Base-by-base conservation (phyloP, 1,284 basidiomycete species). In the Sparassis latifolia region DNA sequence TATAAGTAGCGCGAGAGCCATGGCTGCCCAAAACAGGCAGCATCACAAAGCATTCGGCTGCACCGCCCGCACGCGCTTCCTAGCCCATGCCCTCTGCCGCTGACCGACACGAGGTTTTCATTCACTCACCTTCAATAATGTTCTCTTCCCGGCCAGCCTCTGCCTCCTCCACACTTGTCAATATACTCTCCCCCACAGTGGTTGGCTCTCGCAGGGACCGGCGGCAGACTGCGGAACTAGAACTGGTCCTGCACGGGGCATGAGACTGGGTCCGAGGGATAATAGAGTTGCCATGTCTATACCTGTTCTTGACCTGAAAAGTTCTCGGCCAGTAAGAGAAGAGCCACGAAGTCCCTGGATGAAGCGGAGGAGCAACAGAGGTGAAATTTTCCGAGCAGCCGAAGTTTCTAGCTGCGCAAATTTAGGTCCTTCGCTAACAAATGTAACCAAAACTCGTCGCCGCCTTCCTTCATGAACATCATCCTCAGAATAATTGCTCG, bases 1-100 rank as follows among this genome's bases (percentile, higher is more conserved):
- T 65, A 63, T 65, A 59, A 58, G 51, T 51, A 57, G 49, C 45
- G 49, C 52, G 57, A 55, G 57, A 56, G 57, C 54, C 58, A 51
- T 51, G 57, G 49, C 40, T 53, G 51, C 57, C 58, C 46, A 49
- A 42, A 49, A 45, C 35, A 47, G 53, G 40, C 39, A 10, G 7
- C 37, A 44, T 47, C 33, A 51, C 43, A 45, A 53, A 50, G 45
- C 39, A 44, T 42, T 7, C 27, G 7, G 32, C 33, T 29, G 3
- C 33, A 37, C 33, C 27, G 10, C 44, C 39, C 3, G 10, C 42
- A 30, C 33, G 31, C 28, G 35, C 42, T 38, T 20, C 43, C 31
- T 10, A 5, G 35, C 28, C 39, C 48, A 48, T 54, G 53, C 53
- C 53, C 53, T 54, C 31, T 51, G 53, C 53, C 53, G 33, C 46